A percentile compares a stretch with the other conserved stretches of the same genome.
phyloP scores from a whole-genome alignment of 352 stramenopile genomes.

The Phytophthora parvispora region DNA sequence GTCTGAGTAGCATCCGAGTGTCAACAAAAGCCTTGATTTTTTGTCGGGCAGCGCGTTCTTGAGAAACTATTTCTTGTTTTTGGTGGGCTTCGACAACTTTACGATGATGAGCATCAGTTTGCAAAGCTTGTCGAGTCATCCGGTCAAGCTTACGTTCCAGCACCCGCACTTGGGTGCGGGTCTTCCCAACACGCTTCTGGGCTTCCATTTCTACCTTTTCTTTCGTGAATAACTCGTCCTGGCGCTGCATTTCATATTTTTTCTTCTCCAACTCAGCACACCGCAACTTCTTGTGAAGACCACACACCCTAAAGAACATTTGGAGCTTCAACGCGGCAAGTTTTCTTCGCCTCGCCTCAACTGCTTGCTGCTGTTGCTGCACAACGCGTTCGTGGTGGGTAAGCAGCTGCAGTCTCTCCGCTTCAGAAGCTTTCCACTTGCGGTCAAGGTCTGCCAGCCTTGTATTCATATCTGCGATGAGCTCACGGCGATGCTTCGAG shows the following conservation, averaged over 20 bases:
- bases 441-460: conserved; percentile 48
- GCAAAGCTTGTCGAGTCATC: conserved; percentile 18
- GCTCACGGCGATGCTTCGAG: conserved; percentile 37
- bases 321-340: conserved; percentile 49
- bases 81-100: conserved; percentile 23
- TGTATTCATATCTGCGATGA: conserved; percentile 43
- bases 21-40: conserved; percentile 56
- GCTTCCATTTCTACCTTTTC: conserved; percentile 20
- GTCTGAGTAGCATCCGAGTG: conserved; percentile 10
- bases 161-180: conserved; percentile 42
- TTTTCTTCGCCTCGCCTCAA: conserved; percentile 30
- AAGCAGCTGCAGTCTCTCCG: conserved; percentile 34
- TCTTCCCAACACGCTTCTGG: conserved; percentile 26
- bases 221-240: conserved; percentile 24
- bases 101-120: conserved; percentile 16
- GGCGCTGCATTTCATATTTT: conserved; percentile 19
- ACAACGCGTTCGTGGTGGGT: conserved; percentile 40
- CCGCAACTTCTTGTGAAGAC: conserved; percentile 40
- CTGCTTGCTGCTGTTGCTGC: conserved; percentile 34
- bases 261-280: conserved; percentile 25
- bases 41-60: conserved; percentile 30
- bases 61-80: conserved; percentile 13
- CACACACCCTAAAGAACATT: conserved; percentile 43
- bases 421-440: conserved; percentile 49
- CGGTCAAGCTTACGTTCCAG: conserved; percentile 42